Evolutionary conservation across 2,329 filamentous ascomycete genomes (phyloP).

Genomic region (Plectosphaerella sp.): DNA sequence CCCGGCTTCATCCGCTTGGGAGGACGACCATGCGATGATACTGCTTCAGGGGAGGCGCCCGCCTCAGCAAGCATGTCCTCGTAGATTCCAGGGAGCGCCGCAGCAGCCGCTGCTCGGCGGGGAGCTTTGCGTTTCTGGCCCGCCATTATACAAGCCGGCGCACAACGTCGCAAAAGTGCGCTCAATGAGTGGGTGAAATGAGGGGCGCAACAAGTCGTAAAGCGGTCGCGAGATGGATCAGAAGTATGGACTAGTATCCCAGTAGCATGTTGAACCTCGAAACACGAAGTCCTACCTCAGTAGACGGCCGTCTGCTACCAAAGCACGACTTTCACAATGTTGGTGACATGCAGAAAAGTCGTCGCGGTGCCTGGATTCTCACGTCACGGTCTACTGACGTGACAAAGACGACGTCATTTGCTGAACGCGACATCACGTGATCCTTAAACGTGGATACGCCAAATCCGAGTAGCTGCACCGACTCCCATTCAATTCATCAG

Average conservation of each 20-base stretch:
- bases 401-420: constrained; percentile 1
- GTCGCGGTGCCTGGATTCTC: too few species aligned
- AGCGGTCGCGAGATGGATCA: too few species aligned
- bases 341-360: too few species aligned
- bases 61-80: constrained; percentile 45
- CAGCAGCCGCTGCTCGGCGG: constrained; percentile 15
- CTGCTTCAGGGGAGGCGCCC: constrained; percentile 22
- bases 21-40: constrained; percentile 30
- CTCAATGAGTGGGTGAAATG: too few species aligned
- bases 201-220: too few species aligned
- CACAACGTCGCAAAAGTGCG: too few species aligned
- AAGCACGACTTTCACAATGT: too few species aligned
- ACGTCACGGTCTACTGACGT: constrained; percentile 3
- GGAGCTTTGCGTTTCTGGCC: constrained; percentile 17
- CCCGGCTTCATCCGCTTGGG: constrained; percentile 30
- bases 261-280: too few species aligned
- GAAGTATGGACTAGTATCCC: too few species aligned
- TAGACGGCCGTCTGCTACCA: too few species aligned
- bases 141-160: constrained; percentile 11
- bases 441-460: neutral
- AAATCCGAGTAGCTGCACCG: neutral
- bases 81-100: constrained; percentile 34
- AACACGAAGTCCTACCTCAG: too few species aligned
- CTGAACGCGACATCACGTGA: constrained; percentile 1
- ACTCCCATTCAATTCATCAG: neutral